phyloP scores from a whole-genome alignment of 192 early-diverging fungal genomes.

The Mortierella claussenii region DNA sequence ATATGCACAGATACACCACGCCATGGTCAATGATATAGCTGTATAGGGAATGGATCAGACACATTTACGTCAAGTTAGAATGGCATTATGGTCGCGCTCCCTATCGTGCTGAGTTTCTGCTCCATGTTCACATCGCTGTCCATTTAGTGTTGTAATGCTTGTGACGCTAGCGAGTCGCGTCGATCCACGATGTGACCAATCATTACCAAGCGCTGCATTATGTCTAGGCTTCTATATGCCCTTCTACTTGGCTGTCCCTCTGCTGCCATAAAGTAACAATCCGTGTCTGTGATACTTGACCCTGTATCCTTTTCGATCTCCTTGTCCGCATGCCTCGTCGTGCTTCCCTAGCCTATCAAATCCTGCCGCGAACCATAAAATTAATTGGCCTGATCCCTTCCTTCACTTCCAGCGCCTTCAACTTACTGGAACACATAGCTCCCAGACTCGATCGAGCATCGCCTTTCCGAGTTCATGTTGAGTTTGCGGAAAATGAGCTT shows the following conservation, averaged over 20 bases:
- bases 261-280: no score
- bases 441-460: conserved; percentile 96
- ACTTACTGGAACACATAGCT: conserved; percentile 89
- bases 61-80: no score
- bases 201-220: background rate
- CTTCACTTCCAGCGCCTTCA: no score
- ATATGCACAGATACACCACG: conserved; percentile 94
- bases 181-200: background rate
- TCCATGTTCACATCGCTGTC: background rate
- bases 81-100: no score
- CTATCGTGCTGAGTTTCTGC: no score
- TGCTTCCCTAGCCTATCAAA: conserved; percentile 49
- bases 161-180: background rate
- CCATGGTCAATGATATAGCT: conserved; percentile 95
- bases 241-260: no score
- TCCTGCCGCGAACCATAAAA: conserved; percentile 40
- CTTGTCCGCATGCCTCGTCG: no score
- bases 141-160: no score
- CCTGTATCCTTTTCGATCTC: no score
- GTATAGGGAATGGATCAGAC: background rate
- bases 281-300: no score
- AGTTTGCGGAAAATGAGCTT: conserved; percentile 94
- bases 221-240: background rate
- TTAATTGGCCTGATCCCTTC: background rate
- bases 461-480: conserved; percentile 82